Conservation (phyloP, 2,329 filamentous ascomycete species). For the Sporothrix dimorphospora region DNA sequence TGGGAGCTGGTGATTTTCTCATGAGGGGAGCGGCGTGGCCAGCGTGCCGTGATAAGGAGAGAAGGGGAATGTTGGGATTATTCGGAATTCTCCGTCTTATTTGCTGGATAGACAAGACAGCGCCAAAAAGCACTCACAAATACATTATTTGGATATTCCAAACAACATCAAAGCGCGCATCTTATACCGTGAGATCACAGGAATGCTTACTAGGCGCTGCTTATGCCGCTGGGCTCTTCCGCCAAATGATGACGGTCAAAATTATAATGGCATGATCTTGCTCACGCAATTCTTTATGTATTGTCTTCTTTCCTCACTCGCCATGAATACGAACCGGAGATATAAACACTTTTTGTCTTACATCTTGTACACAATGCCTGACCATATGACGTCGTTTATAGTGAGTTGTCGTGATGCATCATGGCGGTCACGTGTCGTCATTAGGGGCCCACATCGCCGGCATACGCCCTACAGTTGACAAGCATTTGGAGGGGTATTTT, state of each 20-base stretch:
- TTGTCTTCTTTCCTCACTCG: background rate
- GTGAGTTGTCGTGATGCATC: background rate
- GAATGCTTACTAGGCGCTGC: no score
- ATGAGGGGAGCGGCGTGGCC: background rate
- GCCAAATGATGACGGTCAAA: no score
- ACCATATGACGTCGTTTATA: background rate
- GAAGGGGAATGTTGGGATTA: background rate
- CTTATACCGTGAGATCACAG: background rate
- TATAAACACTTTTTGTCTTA: no score
- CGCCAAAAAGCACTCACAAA: background rate
- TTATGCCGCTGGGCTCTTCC: no score
- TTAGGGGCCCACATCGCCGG: conserved; percentile 3
- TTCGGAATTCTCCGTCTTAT: background rate
- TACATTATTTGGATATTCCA: background rate
- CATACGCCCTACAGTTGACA: conserved; percentile 19
- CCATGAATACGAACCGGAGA: background rate
- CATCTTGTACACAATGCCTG: background rate
- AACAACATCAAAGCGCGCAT: background rate
- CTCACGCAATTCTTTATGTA: no score
- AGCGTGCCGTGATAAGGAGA: background rate
- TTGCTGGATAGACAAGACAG: background rate
- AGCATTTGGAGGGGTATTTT: background rate
- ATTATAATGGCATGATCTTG: no score
- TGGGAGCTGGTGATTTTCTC: background rate
- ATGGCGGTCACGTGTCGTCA: background rate